Base-by-base conservation (phyloP, 306 rosid species). In the Quercus parvula region DNA sequence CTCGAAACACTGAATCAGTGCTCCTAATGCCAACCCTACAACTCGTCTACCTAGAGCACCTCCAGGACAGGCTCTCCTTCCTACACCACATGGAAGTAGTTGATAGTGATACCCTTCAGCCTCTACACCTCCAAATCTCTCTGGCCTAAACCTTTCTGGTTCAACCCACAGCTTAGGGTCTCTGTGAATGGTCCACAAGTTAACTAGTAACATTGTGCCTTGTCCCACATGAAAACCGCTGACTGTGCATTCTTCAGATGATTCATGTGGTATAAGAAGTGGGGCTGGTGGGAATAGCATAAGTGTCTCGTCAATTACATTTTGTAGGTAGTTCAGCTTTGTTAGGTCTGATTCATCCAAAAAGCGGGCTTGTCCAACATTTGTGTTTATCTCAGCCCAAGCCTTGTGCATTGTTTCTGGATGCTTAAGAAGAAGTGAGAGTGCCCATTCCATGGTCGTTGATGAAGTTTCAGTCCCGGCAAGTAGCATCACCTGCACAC, bases 61-160 rank as follows among this genome's bases (percentile, higher is more conserved):
- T 17, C 88, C 90, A 8, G 92, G 87, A 69, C 90, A 89, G 51
- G 83, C 85, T 28, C 90, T 10, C 41, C 92, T 84, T 67, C 92
- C 90, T 51, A 25, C 28, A 5, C 92, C 92, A 27, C 86, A 89
- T 17, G 92, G 86, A 61, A 89, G 28, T 77, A 83, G 25, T 13
- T 76, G 73, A 70, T 49, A 58, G 4, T 64, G 73, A 70, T 49
- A 51, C 6, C 71, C 78, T 17, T 80, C 81, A 30, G 20, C 22
- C 27, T 62, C 79, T 24, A 52, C 58, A 4, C 78, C 33, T 6
- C 62, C 76, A 56, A 81, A 78, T 41, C 88, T 76, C 59, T 85
- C 88, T 0, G 85, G 88, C 33, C 3, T 54, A 6, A 85, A 85
- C 5, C 38, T 30, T 1, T 70, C 52, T 5, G 85, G 66, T 11